Evolutionary conservation across 2,329 filamentous ascomycete species (phyloP).

Genomic region (Tolypocladium paradoxum): DNA sequence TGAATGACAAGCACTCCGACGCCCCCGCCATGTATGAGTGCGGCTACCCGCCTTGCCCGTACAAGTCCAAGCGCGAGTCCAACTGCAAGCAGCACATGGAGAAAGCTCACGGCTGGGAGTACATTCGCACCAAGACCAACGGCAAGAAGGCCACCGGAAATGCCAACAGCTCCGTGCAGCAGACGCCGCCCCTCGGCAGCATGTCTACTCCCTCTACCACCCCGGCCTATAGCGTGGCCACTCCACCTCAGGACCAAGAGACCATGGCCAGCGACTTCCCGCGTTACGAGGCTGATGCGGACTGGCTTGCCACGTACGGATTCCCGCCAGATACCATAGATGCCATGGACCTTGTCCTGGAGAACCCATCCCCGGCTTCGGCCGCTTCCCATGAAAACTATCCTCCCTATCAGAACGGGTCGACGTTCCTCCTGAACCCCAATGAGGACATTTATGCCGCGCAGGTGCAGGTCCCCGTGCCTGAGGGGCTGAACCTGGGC

Average conservation of each 20-base stretch:
- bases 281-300: conserved; percentile 33
- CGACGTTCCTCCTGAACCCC: conserved; percentile 45
- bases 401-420: conserved; percentile 48
- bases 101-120: conserved; percentile 86
- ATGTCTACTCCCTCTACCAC: conserved; percentile 52
- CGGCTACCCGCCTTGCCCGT: conserved; percentile 71
- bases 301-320: conserved; percentile 29
- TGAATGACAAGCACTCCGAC: conserved; percentile 88
- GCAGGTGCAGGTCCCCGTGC: conserved; percentile 42
- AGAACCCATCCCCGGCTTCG: conserved; percentile 28
- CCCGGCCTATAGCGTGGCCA: conserved; percentile 39
- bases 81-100: conserved; percentile 99
- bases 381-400: conserved; percentile 37
- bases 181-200: conserved; percentile 49
- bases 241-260: conserved; percentile 42
- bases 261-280: conserved; percentile 33
- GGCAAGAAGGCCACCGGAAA: conserved; percentile 48
- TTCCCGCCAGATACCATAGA: conserved; percentile 23
- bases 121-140: conserved; percentile 86
- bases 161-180: conserved; percentile 35
- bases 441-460: conserved; percentile 54
- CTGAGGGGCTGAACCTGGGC: conserved; percentile 26
- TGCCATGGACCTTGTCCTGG: conserved; percentile 28
- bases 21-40: conserved; percentile 77
- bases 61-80: conserved; percentile 89